Evolutionary conservation across 352 stramenopile species (phyloP).

Genomic region (Phytophthora pluvialis): DNA sequence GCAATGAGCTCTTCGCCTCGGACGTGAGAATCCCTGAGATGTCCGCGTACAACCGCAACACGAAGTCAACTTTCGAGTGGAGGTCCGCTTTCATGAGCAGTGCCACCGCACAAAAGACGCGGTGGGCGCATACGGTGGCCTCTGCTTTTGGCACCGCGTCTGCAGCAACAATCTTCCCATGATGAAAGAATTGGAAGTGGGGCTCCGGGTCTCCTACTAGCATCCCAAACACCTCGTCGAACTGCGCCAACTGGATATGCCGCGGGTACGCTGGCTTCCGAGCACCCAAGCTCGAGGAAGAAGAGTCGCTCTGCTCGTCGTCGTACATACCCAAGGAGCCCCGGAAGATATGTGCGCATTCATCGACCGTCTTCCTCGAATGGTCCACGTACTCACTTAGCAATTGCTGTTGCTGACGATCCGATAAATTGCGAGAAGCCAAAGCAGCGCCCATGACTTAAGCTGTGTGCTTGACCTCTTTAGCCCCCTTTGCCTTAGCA

Average conservation of each 20-base stretch:
- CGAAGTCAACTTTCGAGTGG: constrained; percentile 63
- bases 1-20: constrained; percentile 47
- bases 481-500: neutral
- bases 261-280: constrained; percentile 47
- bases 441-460: constrained; percentile 41
- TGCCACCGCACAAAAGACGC: constrained; percentile 63
- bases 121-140: constrained; percentile 51
- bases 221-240: constrained; percentile 83
- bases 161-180: constrained; percentile 22
- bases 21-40: constrained; percentile 40
- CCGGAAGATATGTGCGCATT: constrained; percentile 66
- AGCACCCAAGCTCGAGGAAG: constrained; percentile 12
- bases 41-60: constrained; percentile 70
- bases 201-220: constrained; percentile 66
- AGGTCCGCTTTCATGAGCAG: constrained; percentile 60
- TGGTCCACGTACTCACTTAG: constrained; percentile 65
- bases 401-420: constrained; percentile 44
- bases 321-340: constrained; percentile 37
- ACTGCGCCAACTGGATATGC: constrained; percentile 52
- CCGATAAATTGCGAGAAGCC: constrained; percentile 22
- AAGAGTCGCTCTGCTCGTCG: constrained; percentile 18
- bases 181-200: constrained; percentile 73
- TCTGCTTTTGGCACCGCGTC: constrained; percentile 23
- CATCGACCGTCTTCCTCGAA: constrained; percentile 51
- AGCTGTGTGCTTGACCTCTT: neutral